Base-by-base conservation (phyloP, 2,329 filamentous ascomycete species). In the Exophiala spinifera region DNA sequence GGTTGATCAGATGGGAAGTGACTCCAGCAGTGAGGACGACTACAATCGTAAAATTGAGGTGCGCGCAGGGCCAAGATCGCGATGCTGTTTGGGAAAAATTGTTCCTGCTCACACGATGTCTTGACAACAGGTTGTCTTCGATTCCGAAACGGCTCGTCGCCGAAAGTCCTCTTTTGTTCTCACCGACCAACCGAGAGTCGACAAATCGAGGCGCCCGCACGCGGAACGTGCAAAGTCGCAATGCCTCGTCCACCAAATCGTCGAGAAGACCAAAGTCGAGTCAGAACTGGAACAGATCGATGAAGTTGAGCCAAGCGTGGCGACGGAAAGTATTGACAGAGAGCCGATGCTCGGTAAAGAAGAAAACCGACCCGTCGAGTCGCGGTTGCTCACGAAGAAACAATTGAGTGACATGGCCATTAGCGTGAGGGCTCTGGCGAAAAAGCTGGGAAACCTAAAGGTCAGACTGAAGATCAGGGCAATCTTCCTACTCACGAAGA, bases 361-460 rank as follows among this genome's bases (percentile, higher is more conserved):
- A 1, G 63, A 69, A 48, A 64, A 66, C 19, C 69, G 71, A 8
- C 74, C 78, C 21, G 74, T 78, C 15, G 76, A 84, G 53, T 85
- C 83, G 55, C 82, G 92, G n/a, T 81, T 96, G 46, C 78, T 97
- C 62, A 96, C 91, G 1, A 97, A 97, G 76, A 91, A 89, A 70
- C 90, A 99, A 71, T 79, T 99, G 39, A 91, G 88, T 13, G 94
- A 97, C 65, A 97, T 99, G 92, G 91, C 92, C 0, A 91, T 92
- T 84, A 91, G 92, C 21, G 94, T 97, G 54, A 81, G 94, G 45
- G 90, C 96, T 71, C 76, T 99, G 55, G 92, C 89, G 25, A 88
- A 95, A 66, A 87, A 89, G 56, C 74, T 97, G 55, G 88, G 89
- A 48, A 91, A 85, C 70, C 85, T 97, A 69, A 83, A 86, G 54